Conservation (phyloP, 352 stramenopile species). For the Plasmopara halstedii region DNA sequence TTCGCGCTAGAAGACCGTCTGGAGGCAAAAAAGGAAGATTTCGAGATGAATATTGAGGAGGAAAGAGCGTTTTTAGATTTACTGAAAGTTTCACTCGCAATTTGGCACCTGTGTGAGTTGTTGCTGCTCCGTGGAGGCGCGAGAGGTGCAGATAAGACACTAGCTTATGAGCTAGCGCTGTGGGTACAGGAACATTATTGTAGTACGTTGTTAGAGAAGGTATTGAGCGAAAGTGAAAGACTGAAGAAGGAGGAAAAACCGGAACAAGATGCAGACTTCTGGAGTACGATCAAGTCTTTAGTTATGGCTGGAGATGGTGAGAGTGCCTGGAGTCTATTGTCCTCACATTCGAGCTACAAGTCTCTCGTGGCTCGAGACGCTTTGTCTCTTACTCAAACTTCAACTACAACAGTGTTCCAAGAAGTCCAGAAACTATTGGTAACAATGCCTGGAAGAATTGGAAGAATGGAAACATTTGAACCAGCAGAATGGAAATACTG, state of each 20-base stretch:
- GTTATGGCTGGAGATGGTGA: constrained; percentile 40
- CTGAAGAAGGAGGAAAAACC: constrained; percentile 26
- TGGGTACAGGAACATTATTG: constrained; percentile 79
- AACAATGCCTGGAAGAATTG: constrained; percentile 46
- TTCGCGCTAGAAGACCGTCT: constrained; percentile 54
- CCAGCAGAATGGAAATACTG: constrained; percentile 45
- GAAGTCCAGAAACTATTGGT: constrained; percentile 52
- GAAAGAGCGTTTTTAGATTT: constrained; percentile 51
- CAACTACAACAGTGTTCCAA: constrained; percentile 45
- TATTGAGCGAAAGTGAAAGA: constrained; percentile 35
- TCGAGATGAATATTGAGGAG: constrained; percentile 13
- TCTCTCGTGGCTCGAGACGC: constrained; percentile 37
- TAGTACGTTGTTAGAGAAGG: constrained; percentile 40
- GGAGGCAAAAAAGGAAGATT: constrained; percentile 12
- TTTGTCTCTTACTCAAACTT: constrained; percentile 31
- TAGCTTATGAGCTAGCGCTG: constrained; percentile 60
- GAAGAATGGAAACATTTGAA: constrained; percentile 9
- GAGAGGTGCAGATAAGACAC: constrained; percentile 37
- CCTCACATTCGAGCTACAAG: constrained; percentile 48
- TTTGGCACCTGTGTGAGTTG: constrained; percentile 76
- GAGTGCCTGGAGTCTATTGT: constrained; percentile 55
- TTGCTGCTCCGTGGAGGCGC: constrained; percentile 53
- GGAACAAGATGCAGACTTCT: constrained; percentile 50
- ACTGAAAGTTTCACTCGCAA: constrained; percentile 69
- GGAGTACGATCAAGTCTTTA: constrained; percentile 51